These are phyloP conservation scores for Oryza glumipatula DNA, from an alignment of 176 grass and related monocot species.

Conservation along the genomic window DNA sequence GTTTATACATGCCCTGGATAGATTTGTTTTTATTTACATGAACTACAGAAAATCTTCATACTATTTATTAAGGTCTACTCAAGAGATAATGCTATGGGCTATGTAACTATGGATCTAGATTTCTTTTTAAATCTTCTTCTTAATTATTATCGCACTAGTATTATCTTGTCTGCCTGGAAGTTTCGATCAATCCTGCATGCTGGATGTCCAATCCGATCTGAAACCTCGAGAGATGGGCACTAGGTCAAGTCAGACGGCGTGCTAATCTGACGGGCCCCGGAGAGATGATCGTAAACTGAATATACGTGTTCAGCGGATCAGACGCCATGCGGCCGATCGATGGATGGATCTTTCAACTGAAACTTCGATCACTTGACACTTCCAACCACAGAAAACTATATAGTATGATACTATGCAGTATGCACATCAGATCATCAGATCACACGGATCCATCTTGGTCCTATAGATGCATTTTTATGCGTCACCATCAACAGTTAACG, in stretches of 20 bases:
- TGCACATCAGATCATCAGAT: neutral
- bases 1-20: neutral
- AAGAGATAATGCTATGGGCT: neutral
- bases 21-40: no score
- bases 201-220: slow-evolving; percentile 13
- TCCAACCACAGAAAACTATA: neutral
- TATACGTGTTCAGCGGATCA: slow-evolving; percentile 4
- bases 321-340: slow-evolving; percentile 15
- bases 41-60: no score
- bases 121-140: neutral
- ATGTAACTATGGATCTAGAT: neutral
- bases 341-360: slow-evolving; percentile 17
- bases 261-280: slow-evolving; percentile 2
- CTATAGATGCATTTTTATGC: neutral
- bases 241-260: slow-evolving; percentile 37
- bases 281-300: neutral
- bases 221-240: slow-evolving; percentile 43
- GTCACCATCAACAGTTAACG: slow-evolving; percentile 2
- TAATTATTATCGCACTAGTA: neutral
- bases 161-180: slow-evolving; percentile 29
- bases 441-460: slow-evolving; percentile 10
- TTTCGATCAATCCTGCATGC: slow-evolving; percentile 16
- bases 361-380: neutral
- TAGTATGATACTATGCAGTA: neutral
- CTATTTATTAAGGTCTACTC: no score